Conservation (phyloP, 495 filamentous ascomycete genomes). For the Lepraria neglecta region DNA sequence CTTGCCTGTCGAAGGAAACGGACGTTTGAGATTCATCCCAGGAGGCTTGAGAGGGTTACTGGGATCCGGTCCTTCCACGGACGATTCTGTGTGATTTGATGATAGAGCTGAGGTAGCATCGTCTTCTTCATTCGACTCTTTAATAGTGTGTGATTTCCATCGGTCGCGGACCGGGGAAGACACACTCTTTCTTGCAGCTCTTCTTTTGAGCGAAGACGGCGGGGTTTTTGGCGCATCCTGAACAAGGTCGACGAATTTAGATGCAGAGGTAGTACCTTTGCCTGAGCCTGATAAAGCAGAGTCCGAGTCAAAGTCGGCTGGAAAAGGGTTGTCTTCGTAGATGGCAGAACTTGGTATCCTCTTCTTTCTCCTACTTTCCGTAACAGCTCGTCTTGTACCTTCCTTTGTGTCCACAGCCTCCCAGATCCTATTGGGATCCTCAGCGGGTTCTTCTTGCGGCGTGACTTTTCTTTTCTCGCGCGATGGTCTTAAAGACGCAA, state of each 20-base stretch:
- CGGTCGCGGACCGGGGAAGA: slow-evolving; percentile 21
- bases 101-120: slow-evolving; percentile 32
- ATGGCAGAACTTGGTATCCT: slow-evolving; percentile 27
- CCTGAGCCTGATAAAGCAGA: slow-evolving; percentile 19
- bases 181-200: slow-evolving; percentile 20
- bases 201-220: slow-evolving; percentile 22
- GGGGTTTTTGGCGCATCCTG: slow-evolving; percentile 19
- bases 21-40: slow-evolving; percentile 40
- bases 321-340: slow-evolving; percentile 28
- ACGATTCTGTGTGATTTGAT: slow-evolving; percentile 20
- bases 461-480: slow-evolving; percentile 21
- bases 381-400: slow-evolving; percentile 22
- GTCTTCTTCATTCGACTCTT: slow-evolving; percentile 29
- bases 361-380: slow-evolving; percentile 28
- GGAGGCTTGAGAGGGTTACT: slow-evolving; percentile 19
- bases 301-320: slow-evolving; percentile 21
- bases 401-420: slow-evolving; percentile 26
- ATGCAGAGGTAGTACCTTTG: slow-evolving; percentile 19
- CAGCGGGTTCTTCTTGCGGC: slow-evolving; percentile 14
- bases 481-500: slow-evolving; percentile 34
- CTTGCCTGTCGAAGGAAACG: slow-evolving; percentile 56
- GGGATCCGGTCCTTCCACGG: slow-evolving; percentile 21
- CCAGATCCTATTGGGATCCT: slow-evolving; percentile 28
- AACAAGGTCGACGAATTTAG: slow-evolving; percentile 27
- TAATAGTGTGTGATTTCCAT: slow-evolving; percentile 12